Percentiles rank a stretch among this genome's conserved stretches.
Evolutionary conservation across 805 yeast genomes (phyloP).

Genomic region (Ogataea saltuana): DNA sequence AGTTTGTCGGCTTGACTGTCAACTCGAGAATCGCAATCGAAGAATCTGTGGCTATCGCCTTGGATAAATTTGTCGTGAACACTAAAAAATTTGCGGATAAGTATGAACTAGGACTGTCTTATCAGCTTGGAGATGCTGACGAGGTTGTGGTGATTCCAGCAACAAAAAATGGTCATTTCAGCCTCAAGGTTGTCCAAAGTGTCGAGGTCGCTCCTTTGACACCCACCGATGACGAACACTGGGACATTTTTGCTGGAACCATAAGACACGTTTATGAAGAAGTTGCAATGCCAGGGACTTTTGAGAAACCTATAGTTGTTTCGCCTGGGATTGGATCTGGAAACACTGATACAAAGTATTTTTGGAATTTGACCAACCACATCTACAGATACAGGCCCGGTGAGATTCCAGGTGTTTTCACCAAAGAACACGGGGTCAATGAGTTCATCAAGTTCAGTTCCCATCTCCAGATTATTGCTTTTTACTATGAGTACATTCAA

Average conservation of each 20-base stretch:
- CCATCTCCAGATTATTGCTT: slow-evolving; percentile 60
- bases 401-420: slow-evolving; percentile 38
- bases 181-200: slow-evolving; percentile 11
- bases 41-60: slow-evolving; percentile 37
- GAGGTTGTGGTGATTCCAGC: slow-evolving; percentile 32
- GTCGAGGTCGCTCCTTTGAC: slow-evolving; percentile 55
- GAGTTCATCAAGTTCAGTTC: slow-evolving; percentile 55
- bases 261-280: slow-evolving; percentile 50
- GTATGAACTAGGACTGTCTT: slow-evolving; percentile 37
- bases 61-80: slow-evolving; percentile 36
- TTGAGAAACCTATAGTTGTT: slow-evolving; percentile 38
- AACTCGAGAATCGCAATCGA: slow-evolving; percentile 51
- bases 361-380: slow-evolving; percentile 57
- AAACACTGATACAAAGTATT: slow-evolving; percentile 64
- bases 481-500: slow-evolving; percentile 53
- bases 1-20: slow-evolving; percentile 43
- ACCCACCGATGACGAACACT: slow-evolving; percentile 43
- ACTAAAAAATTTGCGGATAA: slow-evolving; percentile 37
- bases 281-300: slow-evolving; percentile 39
- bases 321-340: slow-evolving; percentile 65
- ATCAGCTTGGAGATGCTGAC: slow-evolving; percentile 15
- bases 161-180: slow-evolving; percentile 22
- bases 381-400: slow-evolving; percentile 59
- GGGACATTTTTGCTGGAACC: slow-evolving; percentile 46
- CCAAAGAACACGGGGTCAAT: slow-evolving; percentile 62